Conservation (phyloP, 2,329 filamentous ascomycete species). For the Gliomastix tumulicola region DNA sequence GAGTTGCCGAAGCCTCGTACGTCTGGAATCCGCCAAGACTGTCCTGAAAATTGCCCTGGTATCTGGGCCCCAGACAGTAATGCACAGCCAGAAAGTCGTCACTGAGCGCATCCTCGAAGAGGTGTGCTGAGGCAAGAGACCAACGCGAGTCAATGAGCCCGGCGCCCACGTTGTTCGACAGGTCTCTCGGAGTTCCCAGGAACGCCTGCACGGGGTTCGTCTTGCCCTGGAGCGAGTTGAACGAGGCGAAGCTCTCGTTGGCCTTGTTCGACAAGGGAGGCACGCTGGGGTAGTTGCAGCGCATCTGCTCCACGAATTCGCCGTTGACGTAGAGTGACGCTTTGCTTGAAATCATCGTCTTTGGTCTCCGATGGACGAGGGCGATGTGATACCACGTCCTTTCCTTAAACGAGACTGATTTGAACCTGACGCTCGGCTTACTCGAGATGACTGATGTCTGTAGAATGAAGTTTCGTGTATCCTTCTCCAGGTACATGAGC, state of each 20-base stretch:
- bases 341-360: conserved; percentile 68
- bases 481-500: conserved; percentile 86
- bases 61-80: conserved; percentile 80
- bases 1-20: conserved; percentile 82
- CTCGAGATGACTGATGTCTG: conserved; percentile 88
- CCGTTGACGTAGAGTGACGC: conserved; percentile 88
- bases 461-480: conserved; percentile 88
- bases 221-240: conserved; percentile 50
- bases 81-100: conserved; percentile 91
- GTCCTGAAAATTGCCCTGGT: conserved; percentile 95
- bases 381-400: conserved; percentile 90
- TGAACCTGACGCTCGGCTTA: conserved; percentile 89
- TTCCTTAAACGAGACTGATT: conserved; percentile 68
- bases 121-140: conserved; percentile 83
- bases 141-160: conserved; percentile 72
- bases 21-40: conserved; percentile 94
- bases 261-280: conserved; percentile 59
- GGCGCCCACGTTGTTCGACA: conserved; percentile 68
- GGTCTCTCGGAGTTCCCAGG: conserved; percentile 82
- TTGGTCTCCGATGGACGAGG: conserved; percentile 75
- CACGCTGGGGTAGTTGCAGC: conserved; percentile 76
- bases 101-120: conserved; percentile 81
- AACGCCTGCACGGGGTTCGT: conserved; percentile 80
- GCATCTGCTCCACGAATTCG: conserved; percentile 87
- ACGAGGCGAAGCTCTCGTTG: conserved; percentile 64